Evolutionary conservation across 257 asterid genomes (phyloP).

Genomic region (Anisodus acutangulus): DNA sequence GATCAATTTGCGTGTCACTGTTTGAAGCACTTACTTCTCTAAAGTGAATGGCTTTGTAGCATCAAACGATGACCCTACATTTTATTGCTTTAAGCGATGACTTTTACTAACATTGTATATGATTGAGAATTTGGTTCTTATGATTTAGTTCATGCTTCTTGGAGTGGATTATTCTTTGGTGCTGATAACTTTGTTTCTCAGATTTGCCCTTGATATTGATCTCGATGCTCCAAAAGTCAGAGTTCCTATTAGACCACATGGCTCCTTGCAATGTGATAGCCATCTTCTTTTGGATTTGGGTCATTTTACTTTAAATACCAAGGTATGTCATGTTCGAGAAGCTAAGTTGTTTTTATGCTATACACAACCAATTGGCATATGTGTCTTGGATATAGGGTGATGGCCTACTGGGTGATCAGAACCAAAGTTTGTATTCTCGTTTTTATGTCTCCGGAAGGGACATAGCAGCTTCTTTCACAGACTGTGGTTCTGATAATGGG

Average conservation of each 20-base stretch:
- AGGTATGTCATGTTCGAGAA: conserved; percentile 54
- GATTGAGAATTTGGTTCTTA: neutral
- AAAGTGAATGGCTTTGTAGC: neutral
- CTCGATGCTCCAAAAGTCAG: conserved; percentile 99
- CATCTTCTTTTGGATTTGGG: conserved; percentile 93
- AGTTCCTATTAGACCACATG: conserved; percentile 72
- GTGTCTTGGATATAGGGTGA: conserved; percentile 60
- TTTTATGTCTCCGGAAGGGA: conserved; percentile 93
- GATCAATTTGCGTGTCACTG: conserved; percentile 17
- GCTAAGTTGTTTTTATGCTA: conserved; percentile 25
- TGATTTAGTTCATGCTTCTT: conserved; percentile 24
- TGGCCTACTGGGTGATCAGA: conserved; percentile 60
- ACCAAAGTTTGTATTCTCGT: conserved; percentile 80
- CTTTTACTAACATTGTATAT: neutral
- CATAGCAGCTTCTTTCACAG: conserved; percentile 89
- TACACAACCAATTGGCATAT: conserved; percentile 30
- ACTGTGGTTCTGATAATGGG: conserved; percentile 56
- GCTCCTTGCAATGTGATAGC: conserved; percentile 60
- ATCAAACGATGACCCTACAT: neutral
- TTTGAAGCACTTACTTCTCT: neutral
- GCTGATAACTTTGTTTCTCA: conserved; percentile 34
- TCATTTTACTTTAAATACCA: conserved; percentile 84
- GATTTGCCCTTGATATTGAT: conserved; percentile 98
- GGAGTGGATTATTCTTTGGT: conserved; percentile 9
- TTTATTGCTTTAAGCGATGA: neutral